Base-by-base conservation (phyloP, 148 eudicot genomes). In the Chenopodium berlandieri region DNA sequence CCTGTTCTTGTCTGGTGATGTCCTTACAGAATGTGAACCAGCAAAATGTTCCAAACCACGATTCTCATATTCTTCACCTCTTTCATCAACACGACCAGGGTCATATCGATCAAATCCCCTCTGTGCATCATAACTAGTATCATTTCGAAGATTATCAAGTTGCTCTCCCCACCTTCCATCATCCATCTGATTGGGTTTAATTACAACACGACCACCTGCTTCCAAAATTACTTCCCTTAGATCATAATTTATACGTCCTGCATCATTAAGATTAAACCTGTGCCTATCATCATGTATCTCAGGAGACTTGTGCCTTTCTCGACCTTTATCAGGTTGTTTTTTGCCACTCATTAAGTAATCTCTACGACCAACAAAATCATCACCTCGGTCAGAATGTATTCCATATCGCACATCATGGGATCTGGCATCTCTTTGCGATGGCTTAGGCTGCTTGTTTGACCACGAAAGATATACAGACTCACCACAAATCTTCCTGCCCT, bases 401-500 rank as follows among this genome's bases (percentile, higher is more conserved):
- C 83, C 86, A 70, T 46, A 76, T 46, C 79, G 86, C 71, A 65
- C 65, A 37, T 86, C 85, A 70, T 50, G 70, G 9, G 69, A 70
- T 73, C 84, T 81, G 66, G 75, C 76, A 73, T 84, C 76, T 74
- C 87, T 73, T 62, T 64, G 84, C 20, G 73, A 48, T 20, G 85
- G 78, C 68, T 83, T 83, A 81, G 92, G 94, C 79, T 91, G 92
- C 63, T 78, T 80, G 22, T 89, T 91, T 77, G 92, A 89, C 92
- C 94, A 91, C 34, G 92, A 85, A 78, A 91, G 78, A 64, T 88
- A 76, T 70, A 88, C 74, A 14, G 84, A 78, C 83, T 84, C 81
- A 12, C 92, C 94, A 83, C 91, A 91, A 11, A 91, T 86, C 63
- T 81, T 87, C 84, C 78, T 88, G n/a, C 91, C 92, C 71, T 76